A percentile compares a stretch with the other conserved stretches of the same genome.
These are phyloP conservation scores for Plasmodium berghei DNA, from an alignment of 169 alveolate species.

Conservation along the genomic window DNA sequence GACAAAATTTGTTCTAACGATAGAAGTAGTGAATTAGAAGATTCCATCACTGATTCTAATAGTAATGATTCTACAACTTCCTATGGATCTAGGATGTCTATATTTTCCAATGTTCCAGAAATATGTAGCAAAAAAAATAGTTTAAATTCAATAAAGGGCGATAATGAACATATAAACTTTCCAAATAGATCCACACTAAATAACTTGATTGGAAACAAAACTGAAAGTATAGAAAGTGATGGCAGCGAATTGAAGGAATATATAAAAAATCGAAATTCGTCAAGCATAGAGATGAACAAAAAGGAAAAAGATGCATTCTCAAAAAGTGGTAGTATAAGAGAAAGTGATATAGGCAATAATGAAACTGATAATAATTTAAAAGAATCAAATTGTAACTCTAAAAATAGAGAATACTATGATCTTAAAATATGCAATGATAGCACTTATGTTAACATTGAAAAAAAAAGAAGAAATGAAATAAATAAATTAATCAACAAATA, in stretches of 20 bases:
- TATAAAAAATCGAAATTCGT: conserved; percentile 18
- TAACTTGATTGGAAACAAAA: neutral
- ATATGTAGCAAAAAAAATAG: neutral
- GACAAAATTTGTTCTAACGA: neutral
- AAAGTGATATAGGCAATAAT: neutral
- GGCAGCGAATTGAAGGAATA: conserved; percentile 39
- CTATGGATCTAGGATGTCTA: too few relatives aligned
- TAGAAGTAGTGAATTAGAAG: neutral
- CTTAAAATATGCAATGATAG: neutral
- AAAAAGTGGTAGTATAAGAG: conserved; percentile 7
- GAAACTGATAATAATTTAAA: neutral
- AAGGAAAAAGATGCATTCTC: neutral
- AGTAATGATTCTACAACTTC: conserved; percentile 1
- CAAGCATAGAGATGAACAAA: neutral
- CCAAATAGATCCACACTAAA: neutral
- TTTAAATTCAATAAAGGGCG: neutral
- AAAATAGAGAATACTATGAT: neutral
- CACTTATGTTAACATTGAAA: conserved; percentile 6
- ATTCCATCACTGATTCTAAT: neutral
- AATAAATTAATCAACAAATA: conserved; percentile 42
- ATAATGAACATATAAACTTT: conserved; percentile 1
- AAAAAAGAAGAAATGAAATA: conserved; percentile 59
- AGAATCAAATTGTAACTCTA: neutral
- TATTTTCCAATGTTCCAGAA: too few relatives aligned
- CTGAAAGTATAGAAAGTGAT: conserved; percentile 16